Evolutionary conservation across 31 red algal species (phyloP).

Genomic region (Bonnemaisonia californica): DNA sequence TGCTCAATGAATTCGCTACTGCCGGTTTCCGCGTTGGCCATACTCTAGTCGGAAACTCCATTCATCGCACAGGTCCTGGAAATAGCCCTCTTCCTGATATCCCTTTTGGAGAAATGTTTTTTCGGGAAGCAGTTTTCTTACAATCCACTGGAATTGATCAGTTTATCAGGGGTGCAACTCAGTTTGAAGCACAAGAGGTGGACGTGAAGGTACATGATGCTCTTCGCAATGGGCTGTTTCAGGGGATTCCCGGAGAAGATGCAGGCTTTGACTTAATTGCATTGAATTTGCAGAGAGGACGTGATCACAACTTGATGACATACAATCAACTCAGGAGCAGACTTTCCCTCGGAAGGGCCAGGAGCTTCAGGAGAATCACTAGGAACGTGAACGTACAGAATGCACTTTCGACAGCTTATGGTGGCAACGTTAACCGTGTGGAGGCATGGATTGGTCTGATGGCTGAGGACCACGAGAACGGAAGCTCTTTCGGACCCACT

Average conservation of each 20-base stretch:
- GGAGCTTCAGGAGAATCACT: conserved; percentile 20
- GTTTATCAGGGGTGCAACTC: conserved; percentile 35
- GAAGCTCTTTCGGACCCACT: not conserved
- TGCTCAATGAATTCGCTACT: conserved; percentile 13
- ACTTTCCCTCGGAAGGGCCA: conserved; percentile 8
- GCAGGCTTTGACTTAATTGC: conserved; percentile 49
- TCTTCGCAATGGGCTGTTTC: conserved; percentile 57
- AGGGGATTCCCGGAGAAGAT: conserved; percentile 38
- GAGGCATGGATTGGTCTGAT: conserved; percentile 31
- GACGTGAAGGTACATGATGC: conserved; percentile 49
- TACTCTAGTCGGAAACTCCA: not conserved
- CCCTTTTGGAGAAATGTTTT: not conserved
- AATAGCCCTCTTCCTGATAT: not conserved
- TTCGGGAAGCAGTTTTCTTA: not conserved
- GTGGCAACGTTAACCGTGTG: not conserved
- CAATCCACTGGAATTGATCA: conserved; percentile 30
- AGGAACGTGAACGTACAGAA: not conserved
- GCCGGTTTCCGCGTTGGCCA: conserved; percentile 29
- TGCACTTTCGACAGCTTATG: not conserved
- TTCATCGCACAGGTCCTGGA: not conserved
- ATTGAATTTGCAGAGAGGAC: conserved; percentile 55
- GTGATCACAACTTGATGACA: conserved; percentile 54
- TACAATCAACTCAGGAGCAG: conserved; percentile 30
- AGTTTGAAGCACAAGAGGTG: conserved; percentile 30
- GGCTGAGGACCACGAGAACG: not conserved